Evolutionary conservation across 495 filamentous ascomycete species (phyloP).

Genomic region (Daldinia grandis): DNA sequence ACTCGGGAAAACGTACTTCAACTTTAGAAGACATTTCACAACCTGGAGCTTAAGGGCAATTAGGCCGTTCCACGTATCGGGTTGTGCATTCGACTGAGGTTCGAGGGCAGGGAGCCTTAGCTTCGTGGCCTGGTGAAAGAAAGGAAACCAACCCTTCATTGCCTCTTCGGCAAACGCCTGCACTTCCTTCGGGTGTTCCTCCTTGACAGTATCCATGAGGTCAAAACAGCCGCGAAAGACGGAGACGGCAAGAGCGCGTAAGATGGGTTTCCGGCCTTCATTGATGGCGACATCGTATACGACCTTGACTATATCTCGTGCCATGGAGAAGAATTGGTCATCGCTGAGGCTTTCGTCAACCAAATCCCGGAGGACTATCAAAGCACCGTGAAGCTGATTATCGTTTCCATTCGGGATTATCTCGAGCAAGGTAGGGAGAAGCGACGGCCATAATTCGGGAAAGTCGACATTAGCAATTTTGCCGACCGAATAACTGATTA

Average conservation of each 20-base stretch:
- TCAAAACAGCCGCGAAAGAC: conserved; percentile 93
- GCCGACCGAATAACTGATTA: conserved; percentile 79
- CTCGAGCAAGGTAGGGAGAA: conserved; percentile 81
- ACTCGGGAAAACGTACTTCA: conserved; percentile 81
- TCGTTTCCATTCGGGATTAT: conserved; percentile 77
- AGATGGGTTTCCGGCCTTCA: conserved; percentile 71
- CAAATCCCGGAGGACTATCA: conserved; percentile 86
- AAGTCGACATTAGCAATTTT: conserved; percentile 95
- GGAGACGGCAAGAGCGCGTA: conserved; percentile 83
- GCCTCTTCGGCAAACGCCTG: conserved; percentile 88
- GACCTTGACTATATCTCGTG: conserved; percentile 80
- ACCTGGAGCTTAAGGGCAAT: conserved; percentile 88
- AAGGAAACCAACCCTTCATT: conserved; percentile 83
- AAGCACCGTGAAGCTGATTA: conserved; percentile 82
- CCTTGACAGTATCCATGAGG: conserved; percentile 93
- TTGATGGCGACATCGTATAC: conserved; percentile 84
- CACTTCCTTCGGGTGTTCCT: conserved; percentile 84
- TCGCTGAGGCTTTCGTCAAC: conserved; percentile 93
- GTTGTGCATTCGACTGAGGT: conserved; percentile 48
- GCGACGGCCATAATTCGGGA: conserved; percentile 88
- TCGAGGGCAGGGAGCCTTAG: conserved; percentile 67
- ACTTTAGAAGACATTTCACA: conserved; percentile 91
- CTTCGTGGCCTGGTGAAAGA: conserved; percentile 79
- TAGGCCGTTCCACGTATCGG: conserved; percentile 73
- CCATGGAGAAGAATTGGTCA: conserved; percentile 90